Percentiles rank a stretch among this genome's conserved stretches.
phyloP scores from a whole-genome alignment of 345 rosid species.

The Eucalyptus polybractea region DNA sequence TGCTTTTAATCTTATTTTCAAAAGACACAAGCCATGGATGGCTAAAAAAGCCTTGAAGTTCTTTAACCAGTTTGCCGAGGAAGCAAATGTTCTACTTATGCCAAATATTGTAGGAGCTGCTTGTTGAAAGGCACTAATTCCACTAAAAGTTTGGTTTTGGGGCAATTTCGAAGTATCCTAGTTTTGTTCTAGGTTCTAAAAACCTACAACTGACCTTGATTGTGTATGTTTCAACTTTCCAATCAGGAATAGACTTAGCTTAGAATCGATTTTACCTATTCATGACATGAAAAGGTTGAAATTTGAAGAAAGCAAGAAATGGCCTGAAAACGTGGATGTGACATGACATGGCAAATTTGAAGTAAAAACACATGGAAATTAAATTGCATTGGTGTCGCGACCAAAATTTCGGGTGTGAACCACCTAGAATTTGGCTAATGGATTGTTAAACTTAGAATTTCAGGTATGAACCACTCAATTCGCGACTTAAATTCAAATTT shows the following conservation, averaged over 20 bases:
- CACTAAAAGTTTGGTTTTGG: neutral
- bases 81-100: neutral
- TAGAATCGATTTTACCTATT: neutral
- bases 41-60: neutral
- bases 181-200: neutral
- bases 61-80: neutral
- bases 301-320: no score
- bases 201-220: neutral
- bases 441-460: no score
- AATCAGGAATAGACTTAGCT: neutral
- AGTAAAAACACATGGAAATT: no score
- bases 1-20: neutral
- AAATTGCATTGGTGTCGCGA: no score
- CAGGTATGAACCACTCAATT: no score
- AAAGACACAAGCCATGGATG: neutral
- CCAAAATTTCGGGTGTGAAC: no score
- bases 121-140: neutral
- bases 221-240: neutral
- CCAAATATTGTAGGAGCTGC: neutral
- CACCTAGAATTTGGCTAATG: no score
- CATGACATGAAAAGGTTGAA: neutral
- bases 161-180: neutral
- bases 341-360: neutral
- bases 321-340: neutral
- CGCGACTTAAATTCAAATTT: no score